A percentile compares a stretch with the other conserved stretches of the same genome.
These are phyloP conservation scores for Solanum aculeatissimum DNA, from an alignment of 305 asterid genomes.

Conservation along the genomic window DNA sequence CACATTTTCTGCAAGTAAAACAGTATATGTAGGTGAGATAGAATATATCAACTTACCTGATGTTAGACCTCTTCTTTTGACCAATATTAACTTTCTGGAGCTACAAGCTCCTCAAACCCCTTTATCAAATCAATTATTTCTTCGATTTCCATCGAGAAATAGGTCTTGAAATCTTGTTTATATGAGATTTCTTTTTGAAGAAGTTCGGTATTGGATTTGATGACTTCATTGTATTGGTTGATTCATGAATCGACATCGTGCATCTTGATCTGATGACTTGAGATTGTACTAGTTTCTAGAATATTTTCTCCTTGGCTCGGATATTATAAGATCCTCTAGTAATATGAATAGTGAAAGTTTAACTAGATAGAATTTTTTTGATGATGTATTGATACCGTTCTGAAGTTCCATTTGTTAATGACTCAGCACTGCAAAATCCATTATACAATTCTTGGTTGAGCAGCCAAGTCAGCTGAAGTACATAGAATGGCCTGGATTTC, in stretches of 20 bases:
- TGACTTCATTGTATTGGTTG: neutral
- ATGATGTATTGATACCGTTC: neutral
- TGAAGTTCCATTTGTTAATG: conserved; percentile 2
- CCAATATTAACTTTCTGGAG: neutral
- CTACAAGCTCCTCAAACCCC: neutral
- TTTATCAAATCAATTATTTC: neutral
- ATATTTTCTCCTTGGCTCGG: neutral
- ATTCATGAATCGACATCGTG: neutral
- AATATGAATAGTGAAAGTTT: neutral
- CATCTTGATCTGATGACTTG: neutral
- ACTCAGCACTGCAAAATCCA: conserved; percentile 31
- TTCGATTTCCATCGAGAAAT: neutral
- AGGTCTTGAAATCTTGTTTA: neutral
- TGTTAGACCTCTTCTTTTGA: neutral
- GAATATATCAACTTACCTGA: neutral
- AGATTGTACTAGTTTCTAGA: neutral
- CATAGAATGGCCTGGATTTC: conserved; percentile 51
- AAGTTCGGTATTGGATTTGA: neutral
- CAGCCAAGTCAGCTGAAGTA: conserved; percentile 41
- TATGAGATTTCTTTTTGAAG: neutral
- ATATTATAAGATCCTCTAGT: neutral
- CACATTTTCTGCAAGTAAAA: neutral
- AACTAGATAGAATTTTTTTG: neutral
- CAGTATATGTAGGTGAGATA: neutral
- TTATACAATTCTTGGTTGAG: conserved; percentile 18